A percentile compares a stretch with the other conserved stretches of the same genome.
phyloP scores from a whole-genome alignment of 1,284 basidiomycete species.

The Phylloporus sp. region DNA sequence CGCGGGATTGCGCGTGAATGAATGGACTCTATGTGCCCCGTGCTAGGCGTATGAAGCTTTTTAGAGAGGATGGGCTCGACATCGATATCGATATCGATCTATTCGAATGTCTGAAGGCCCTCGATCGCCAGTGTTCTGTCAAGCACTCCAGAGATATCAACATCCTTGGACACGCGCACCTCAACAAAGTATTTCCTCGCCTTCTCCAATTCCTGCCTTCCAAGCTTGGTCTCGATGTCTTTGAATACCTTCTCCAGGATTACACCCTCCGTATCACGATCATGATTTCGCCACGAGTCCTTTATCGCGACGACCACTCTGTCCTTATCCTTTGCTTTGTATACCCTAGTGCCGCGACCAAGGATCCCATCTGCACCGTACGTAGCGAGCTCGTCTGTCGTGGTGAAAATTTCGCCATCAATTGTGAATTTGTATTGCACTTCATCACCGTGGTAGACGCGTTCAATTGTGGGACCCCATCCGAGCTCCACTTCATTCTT shows the following conservation, averaged over 20 bases:
- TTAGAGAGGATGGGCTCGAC: neutral
- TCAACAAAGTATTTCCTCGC: conserved; percentile 11
- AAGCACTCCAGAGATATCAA: neutral
- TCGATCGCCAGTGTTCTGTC: conserved; percentile 1
- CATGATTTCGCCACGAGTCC: neutral
- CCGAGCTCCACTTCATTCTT: conserved; percentile 10
- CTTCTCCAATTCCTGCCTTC: neutral
- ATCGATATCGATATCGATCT: too few species aligned
- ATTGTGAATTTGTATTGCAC: conserved; percentile 18
- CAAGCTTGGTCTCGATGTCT: conserved; percentile 5
- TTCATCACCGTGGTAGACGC: neutral
- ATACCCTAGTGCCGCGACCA: neutral
- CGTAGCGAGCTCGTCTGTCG: neutral
- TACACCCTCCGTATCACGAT: neutral
- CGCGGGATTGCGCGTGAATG: neutral
- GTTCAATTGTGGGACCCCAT: conserved; percentile 27
- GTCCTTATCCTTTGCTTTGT: neutral
- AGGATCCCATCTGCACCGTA: neutral
- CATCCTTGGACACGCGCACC: conserved; percentile 12
- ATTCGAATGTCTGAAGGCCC: neutral
- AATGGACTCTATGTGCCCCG: neutral
- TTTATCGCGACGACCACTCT: neutral
- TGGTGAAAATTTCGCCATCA: neutral
- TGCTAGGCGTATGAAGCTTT: neutral
- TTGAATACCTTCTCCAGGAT: conserved; percentile 1